Base-by-base conservation (phyloP, 2,329 filamentous ascomycete genomes). In the Metarhizium humberi region DNA sequence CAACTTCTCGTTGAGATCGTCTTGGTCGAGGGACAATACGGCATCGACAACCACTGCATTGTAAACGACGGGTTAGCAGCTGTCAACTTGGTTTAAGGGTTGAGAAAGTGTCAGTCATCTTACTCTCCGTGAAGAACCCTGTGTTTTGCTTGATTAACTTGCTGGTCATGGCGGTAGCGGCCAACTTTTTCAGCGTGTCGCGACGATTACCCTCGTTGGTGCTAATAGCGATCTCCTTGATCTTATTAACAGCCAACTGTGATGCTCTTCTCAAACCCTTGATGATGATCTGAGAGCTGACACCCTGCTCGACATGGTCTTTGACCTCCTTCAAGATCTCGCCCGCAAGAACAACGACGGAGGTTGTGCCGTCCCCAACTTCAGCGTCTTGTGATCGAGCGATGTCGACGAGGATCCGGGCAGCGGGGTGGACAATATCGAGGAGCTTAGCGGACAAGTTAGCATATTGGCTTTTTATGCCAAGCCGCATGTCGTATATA, bases 121-220 rank as follows among this genome's bases (percentile, higher is more conserved):
- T 56, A 95, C 90, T 96, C 80, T 96, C 94, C 60, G 94, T 97
- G 76, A 99, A 99, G 74, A 97, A 99, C 3, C 84, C 84, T 36
- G 94, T 88, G 76, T 99, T 97, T 67, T 92, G 83, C 82, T 97
- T 95, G 70, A 99, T 97, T 64, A 99, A 79, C 80, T 99, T 99
- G 82, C 92, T 96, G 73, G 92, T 97, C 94, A 99, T 99, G 64
- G 94, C 94, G 32, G 94, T 99, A 40, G 83, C 90, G 34, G 94
- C 94, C 64, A 99, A 79, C 75, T 96, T 95, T 70, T 79, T 75
- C 58, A 99, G 80, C 46, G 92, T 97, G 64, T 96, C 92, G 64
- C 89, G 84, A 74, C 87, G 88, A 74, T 88, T 92, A 57, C 79
- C 82, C 70, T 95, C 90, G 63, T 84, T 82, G 55, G 90, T 92